Evolutionary conservation across 352 stramenopile genomes (phyloP), one percentile per base, ranked within the genome.

Genomic region (Globisporangium alternatum): DNA sequence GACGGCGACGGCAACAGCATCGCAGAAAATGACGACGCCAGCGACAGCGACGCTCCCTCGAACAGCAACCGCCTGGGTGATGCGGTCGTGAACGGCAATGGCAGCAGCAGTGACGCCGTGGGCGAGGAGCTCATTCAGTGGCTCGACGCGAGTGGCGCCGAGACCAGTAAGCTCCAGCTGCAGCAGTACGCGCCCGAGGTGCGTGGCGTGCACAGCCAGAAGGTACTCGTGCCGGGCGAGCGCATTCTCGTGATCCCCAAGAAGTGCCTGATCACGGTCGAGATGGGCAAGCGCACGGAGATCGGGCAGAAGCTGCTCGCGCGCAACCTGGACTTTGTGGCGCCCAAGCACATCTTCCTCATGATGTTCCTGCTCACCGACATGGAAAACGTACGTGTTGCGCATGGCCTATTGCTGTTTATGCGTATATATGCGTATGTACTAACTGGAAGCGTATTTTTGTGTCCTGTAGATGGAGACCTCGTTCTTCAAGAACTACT

Each of bases 321-420:
- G 19, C 85, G 87, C 33, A 95, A 97, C 64, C 70, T 99, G 28
- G 93, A 99, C 70, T 92, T 99, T 52, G 97, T 99, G 67, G 97
- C 97, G 25, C 96, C 97, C 60, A 99, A 99, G 80, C 97, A 99
- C 79, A 99, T 99, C 60, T 99, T 98, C 74, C 88, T 99, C 57
- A 99, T 99, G 95, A 93, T 99, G 68, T 99, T 98, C 75, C 72
- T 99, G 35, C 81, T 99, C 13, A 98, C 93, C 63, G 97, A 99
- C 77, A 95, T 97, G 74, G 95, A 98, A 70, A 75, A 96, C 51
- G 70, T 88, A 69, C 62, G 75, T 80, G 1, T 10, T 51, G 5
- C 33, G 0, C 21, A 56, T 49, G 56, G 35, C 17, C 0, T 37
- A 44, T 54, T 45, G 28, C 28, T 30, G 37, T 60, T 10, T 21